Evolutionary conservation across 2,329 filamentous ascomycete species (phyloP), one percentile per base, ranked within the genome.

Genomic region (Metarhizium robertsii): DNA sequence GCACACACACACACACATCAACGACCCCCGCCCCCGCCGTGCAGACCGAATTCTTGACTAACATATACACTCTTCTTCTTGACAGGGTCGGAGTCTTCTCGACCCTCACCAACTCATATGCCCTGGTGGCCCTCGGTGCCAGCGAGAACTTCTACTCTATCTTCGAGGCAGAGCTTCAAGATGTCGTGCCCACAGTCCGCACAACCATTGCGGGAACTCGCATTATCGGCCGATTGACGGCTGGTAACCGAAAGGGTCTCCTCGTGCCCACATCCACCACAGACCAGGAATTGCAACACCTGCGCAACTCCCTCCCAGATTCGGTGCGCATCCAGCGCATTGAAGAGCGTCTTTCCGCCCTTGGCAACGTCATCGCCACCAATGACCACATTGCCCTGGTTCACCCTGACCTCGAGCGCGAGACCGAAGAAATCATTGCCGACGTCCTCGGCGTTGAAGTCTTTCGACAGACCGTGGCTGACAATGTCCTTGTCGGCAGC

Each of bases 111-210:
- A 99, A 99, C 76, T 92, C 90, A 58, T 99, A 96, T 75, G 91
- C 92, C 65, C 81, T 99, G 66, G 90, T 96, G 65, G 92, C 92
- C 61, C 84, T 96, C 62, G 94, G 94, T 69, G 92, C 90, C 65
- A 96, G 90, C 68, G 92, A 96, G 80, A 97, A 97, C 83, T 99
- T 99, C 75, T 97, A 97, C 85, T 90, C 90, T 79, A 84, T 97
- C 71, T 97, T 99, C 77, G 94, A 99, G 80, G 87, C 92, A 60
- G 94, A 99, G 78, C 82, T 99, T 59, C 90, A 95, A 79, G 94
- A 97, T 77, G 85, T 96, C 60, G 92, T 99, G 66, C 94, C 94
- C 64, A 96, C 96, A 73, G 94, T 90, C 74, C 90, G 94, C 75
- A 92, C 90, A 64, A 96, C 92, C 57, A 97, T 99, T 71, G 92